Base-by-base conservation (phyloP, 1,139 yeast genomes). In the Starmera stellimalicola region DNA sequence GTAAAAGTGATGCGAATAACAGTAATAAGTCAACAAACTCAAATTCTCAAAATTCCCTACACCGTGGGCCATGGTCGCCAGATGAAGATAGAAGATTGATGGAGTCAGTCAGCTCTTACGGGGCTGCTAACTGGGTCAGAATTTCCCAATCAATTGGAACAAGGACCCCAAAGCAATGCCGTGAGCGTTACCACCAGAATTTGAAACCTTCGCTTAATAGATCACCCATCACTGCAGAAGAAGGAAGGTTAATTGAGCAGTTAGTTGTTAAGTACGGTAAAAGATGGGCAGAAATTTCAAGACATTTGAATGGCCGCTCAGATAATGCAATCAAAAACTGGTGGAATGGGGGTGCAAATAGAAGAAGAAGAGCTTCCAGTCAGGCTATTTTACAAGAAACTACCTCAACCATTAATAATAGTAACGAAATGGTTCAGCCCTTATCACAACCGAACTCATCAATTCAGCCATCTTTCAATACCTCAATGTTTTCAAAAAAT, bases 261-360 rank as follows among this genome's bases (percentile, higher is more conserved):
- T 66, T 87, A 36, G 95, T 87, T 29, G 73, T 70, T 9, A 73
- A 75, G 45, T 73, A 82, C 52, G 96, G 96, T 33, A 84, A 85
- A 56, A 73, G 83, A 50, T 87, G 96, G 96, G 95, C 95, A 1
- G 95, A 84, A 52, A 87, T 87, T 33, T 85, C 94, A 18, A 70
- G 95, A 34, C 94, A 84, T 55, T 60, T 87, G 41, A 79, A 82
- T 44, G 95, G 95, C 2, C 64, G 95, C 35, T 73, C 84, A 14
- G 96, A 87, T 57, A 87, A 87, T 55, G 91, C 95, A 19, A 84
- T 87, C 47, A 87, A 87, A 54, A 85, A 85, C 58, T 87, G 95
- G 95, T 87, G 95, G 95, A 87, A 87, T 51, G 94, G 94, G 7
- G 93, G 94, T 10, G 88, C 93, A 14, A 83, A 81, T 49, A 67